Percentiles rank a stretch among this genome's conserved stretches.
These are phyloP conservation scores for Plasmodium inui DNA, from an alignment of 169 alveolate species.

Conservation along the genomic window DNA sequence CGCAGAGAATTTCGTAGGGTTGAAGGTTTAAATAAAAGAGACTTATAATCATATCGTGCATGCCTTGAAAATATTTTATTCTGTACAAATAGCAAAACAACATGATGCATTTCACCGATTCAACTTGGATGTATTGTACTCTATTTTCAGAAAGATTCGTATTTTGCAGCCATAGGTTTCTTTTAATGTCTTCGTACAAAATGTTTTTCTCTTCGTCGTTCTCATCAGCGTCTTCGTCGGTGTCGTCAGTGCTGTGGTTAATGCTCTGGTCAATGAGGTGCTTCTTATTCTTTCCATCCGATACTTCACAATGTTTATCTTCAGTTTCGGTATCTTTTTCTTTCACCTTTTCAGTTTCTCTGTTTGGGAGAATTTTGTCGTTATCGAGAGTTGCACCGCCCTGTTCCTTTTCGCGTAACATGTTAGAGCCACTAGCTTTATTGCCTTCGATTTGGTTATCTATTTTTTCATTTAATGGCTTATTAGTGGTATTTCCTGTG, in stretches of 20 bases:
- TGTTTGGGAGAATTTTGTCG: background rate
- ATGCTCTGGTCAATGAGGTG: background rate
- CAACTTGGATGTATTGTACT: constrained; percentile 31
- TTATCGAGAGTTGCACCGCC: background rate
- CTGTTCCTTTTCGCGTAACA: background rate
- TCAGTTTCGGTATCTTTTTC: background rate
- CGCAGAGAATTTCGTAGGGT: constrained; percentile 62
- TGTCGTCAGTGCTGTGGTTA: background rate
- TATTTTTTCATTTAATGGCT: background rate
- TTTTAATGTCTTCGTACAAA: constrained; percentile 55
- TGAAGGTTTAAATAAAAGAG: constrained; percentile 66
- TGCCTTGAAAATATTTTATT: constrained; percentile 68
- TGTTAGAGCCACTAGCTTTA: background rate
- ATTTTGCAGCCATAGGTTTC: constrained; percentile 62
- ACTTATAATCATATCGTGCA: constrained; percentile 74
- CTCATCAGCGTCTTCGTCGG: background rate
- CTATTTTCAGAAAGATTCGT: constrained; percentile 17
- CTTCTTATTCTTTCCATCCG: background rate
- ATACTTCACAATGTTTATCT: background rate
- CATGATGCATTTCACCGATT: constrained; percentile 47
- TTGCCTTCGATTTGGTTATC: background rate
- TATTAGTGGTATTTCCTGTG: background rate
- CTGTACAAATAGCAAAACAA: constrained; percentile 44
- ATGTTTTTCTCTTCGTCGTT: constrained; percentile 22
- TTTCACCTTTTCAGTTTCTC: background rate